A percentile compares a stretch with the other conserved stretches of the same genome.
phyloP scores from a whole-genome alignment of 805 yeast genomes.

The Monosporozyma aquatica region DNA sequence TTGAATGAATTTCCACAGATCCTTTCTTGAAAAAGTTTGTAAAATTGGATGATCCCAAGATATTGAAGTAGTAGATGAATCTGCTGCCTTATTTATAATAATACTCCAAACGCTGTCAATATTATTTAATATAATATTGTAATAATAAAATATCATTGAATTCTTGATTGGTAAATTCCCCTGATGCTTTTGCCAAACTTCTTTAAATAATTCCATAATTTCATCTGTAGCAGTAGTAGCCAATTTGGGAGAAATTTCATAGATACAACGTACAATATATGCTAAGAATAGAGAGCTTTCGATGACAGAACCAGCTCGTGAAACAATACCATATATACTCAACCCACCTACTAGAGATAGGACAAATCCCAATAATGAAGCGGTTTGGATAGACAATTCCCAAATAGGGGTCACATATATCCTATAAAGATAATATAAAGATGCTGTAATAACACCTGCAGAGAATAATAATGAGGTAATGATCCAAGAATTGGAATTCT shows the following conservation, averaged over 20 bases:
- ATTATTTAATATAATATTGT: constrained; percentile 21
- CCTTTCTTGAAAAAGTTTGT: neutral
- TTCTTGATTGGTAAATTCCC: constrained; percentile 27
- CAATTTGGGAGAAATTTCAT: constrained; percentile 85
- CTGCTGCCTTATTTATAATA: constrained; percentile 7
- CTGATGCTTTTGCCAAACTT: constrained; percentile 31
- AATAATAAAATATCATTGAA: constrained; percentile 26
- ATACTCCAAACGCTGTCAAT: constrained; percentile 23
- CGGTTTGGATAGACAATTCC: constrained; percentile 59
- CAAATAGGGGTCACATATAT: constrained; percentile 74
- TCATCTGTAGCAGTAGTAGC: constrained; percentile 46
- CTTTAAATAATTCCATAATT: constrained; percentile 33
- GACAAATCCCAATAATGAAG: constrained; percentile 79
- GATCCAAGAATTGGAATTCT: constrained; percentile 69
- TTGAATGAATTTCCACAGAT: constrained; percentile 12
- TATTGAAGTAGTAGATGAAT: neutral
- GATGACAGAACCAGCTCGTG: constrained; percentile 79
- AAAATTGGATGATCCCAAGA: constrained; percentile 1
- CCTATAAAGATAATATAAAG: constrained; percentile 70
- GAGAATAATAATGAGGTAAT: constrained; percentile 62
- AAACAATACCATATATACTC: constrained; percentile 74
- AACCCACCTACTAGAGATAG: constrained; percentile 66
- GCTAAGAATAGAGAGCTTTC: constrained; percentile 82
- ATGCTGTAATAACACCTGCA: constrained; percentile 66
- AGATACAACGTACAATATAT: constrained; percentile 85